Conservation (phyloP, 2,329 filamentous ascomycete species). For the Aspergillus jensenii region DNA sequence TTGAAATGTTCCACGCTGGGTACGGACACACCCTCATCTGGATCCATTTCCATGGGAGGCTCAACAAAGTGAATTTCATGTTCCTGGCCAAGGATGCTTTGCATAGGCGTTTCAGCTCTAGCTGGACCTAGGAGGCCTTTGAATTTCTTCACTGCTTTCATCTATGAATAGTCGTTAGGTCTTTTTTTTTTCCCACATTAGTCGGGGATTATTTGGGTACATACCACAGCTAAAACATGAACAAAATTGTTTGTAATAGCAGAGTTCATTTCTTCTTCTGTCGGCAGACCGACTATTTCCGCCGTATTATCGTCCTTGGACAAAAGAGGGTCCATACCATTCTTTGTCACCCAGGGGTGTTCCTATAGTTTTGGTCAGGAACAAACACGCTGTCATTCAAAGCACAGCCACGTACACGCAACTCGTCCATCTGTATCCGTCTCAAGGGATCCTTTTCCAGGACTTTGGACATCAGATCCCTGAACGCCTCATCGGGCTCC, state of each 20-base stretch:
- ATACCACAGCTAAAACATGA: conserved; percentile 77
- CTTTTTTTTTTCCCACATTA: background rate
- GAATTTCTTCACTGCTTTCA: conserved; percentile 90
- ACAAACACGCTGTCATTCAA: background rate
- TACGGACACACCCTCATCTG: conserved; percentile 31
- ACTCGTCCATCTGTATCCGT: conserved; percentile 76
- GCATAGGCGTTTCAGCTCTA: conserved; percentile 51
- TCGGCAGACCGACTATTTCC: conserved; percentile 76
- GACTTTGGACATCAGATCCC: conserved; percentile 70
- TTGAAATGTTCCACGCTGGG: conserved; percentile 17
- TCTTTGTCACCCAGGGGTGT: conserved; percentile 89
- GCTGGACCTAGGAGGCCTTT: conserved; percentile 68
- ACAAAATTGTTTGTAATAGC: conserved; percentile 90
- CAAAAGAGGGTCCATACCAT: conserved; percentile 74
- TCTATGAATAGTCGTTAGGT: conserved; percentile 47
- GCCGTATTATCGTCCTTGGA: conserved; percentile 83
- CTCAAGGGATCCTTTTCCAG: conserved; percentile 82
- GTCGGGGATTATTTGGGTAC: conserved; percentile 4
- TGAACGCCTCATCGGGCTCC: conserved; percentile 67
- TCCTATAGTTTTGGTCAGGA: conserved; percentile 53
- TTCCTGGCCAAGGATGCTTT: conserved; percentile 60
- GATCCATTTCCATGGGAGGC: conserved; percentile 55
- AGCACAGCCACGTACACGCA: conserved; percentile 63
- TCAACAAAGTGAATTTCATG: conserved; percentile 55
- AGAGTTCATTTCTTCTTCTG: conserved; percentile 83